A percentile compares a stretch with the other conserved stretches of the same genome.
Conservation (phyloP, 78 protist species). For the Cyanophora paradoxa region DNA sequence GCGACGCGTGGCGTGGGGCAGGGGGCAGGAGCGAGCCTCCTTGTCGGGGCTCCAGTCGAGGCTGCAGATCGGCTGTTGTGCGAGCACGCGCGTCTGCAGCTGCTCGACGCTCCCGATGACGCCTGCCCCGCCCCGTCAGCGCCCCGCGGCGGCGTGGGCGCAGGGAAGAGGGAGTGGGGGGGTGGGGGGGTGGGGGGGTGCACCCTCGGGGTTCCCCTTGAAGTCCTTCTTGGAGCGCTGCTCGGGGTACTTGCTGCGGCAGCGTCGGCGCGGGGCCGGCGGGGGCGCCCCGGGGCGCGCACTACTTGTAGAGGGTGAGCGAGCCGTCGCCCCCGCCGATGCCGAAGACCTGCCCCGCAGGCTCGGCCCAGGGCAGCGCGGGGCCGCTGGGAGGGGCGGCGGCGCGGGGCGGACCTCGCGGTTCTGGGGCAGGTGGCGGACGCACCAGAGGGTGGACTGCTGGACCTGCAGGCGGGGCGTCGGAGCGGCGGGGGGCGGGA, state of each 20-base stretch:
- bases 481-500: neutral
- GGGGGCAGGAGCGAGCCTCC: too few relatives aligned
- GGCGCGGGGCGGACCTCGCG: too few relatives aligned
- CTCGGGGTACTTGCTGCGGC: neutral
- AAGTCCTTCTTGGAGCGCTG: constrained; percentile 14
- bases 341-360: too few relatives aligned
- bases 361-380: too few relatives aligned
- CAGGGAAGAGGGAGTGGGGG: neutral
- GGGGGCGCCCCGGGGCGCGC: neutral
- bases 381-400: too few relatives aligned
- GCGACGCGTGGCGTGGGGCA: neutral
- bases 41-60: constrained; percentile 54
- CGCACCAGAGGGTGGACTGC: constrained; percentile 53
- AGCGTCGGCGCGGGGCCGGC: too few relatives aligned
- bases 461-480: neutral
- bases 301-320: constrained; percentile 43
- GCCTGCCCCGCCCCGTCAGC: too few relatives aligned
- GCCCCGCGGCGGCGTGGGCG: neutral
- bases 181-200: too few relatives aligned
- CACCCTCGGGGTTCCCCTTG: neutral
- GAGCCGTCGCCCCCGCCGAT: constrained; percentile 61
- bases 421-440: constrained; percentile 59
- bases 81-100: constrained; percentile 2
- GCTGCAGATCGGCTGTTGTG: constrained; percentile 44
- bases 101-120: constrained; percentile 32